A percentile compares a stretch with the other conserved stretches of the same genome.
phyloP scores from a whole-genome alignment of 2,329 filamentous ascomycete species.

The Penicillium frequentans region DNA sequence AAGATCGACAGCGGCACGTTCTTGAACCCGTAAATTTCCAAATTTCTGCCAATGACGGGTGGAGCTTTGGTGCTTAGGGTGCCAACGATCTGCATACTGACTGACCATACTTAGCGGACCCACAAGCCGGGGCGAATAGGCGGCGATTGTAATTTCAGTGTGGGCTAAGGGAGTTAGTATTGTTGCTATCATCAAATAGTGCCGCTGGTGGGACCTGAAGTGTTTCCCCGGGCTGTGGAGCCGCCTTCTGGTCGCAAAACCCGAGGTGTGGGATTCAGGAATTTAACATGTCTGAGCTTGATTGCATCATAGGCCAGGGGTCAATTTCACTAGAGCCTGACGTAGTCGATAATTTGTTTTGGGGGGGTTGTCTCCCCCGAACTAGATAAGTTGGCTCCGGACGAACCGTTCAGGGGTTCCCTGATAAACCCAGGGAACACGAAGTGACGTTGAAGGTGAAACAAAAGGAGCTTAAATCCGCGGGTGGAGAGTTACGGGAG shows the following conservation, averaged over 20 bases:
- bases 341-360: neutral
- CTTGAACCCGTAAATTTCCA: neutral
- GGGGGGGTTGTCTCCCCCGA: neutral
- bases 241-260: neutral
- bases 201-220: conserved; percentile 29
- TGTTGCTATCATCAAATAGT: conserved; percentile 14
- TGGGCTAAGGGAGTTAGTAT: neutral
- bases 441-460: neutral
- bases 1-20: conserved; percentile 12
- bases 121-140: neutral
- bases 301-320: neutral
- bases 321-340: neutral
- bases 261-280: neutral
- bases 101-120: neutral
- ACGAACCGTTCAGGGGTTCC: neutral
- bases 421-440: neutral
- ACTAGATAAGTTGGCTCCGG: neutral
- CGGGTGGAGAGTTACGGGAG: neutral
- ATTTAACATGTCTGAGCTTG: neutral
- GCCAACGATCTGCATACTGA: conserved; percentile 8
- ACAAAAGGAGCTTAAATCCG: neutral
- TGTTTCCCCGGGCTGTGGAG: neutral
- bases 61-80: conserved; percentile 1
- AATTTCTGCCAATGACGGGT: conserved; percentile 2
- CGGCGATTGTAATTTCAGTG: conserved; percentile 4